phyloP scores from a whole-genome alignment of 1,139 yeast species.

The Zygoascus hellenicus region DNA sequence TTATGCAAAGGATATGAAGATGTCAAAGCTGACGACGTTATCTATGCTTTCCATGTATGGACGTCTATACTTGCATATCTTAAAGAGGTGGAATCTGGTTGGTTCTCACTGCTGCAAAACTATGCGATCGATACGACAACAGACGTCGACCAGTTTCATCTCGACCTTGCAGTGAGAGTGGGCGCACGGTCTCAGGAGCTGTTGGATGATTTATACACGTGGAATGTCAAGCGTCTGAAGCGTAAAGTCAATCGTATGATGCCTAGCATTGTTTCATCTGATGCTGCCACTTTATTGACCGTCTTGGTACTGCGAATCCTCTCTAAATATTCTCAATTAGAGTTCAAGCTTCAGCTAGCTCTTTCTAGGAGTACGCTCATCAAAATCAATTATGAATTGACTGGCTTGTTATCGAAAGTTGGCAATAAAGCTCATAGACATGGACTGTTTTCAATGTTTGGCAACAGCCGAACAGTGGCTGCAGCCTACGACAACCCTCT shows the following conservation, averaged over 20 bases:
- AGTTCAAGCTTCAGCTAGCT: slow-evolving; percentile 31
- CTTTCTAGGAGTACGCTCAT: slow-evolving; percentile 33
- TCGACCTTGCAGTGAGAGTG: slow-evolving; percentile 32
- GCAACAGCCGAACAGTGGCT: neutral
- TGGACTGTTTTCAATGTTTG: slow-evolving; percentile 7
- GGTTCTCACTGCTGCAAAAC: slow-evolving; percentile 26
- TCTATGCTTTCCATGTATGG: slow-evolving; percentile 28
- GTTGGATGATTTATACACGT: slow-evolving; percentile 27
- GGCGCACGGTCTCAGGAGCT: slow-evolving; percentile 27
- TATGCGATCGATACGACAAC: slow-evolving; percentile 10
- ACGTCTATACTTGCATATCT: slow-evolving; percentile 25
- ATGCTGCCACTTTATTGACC: slow-evolving; percentile 33
- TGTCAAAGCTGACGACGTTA: slow-evolving; percentile 27
- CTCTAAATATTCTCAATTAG: slow-evolving; percentile 27
- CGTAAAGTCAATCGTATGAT: slow-evolving; percentile 24
- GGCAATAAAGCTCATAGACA: neutral
- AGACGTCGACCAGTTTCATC: slow-evolving; percentile 30
- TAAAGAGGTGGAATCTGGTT: slow-evolving; percentile 30
- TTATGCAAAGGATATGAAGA: slow-evolving; percentile 25
- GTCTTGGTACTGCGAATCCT: slow-evolving; percentile 32
- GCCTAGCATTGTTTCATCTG: slow-evolving; percentile 22
- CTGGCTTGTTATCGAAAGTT: slow-evolving; percentile 23
- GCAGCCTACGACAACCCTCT: slow-evolving; percentile 18
- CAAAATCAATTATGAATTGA: slow-evolving; percentile 33
- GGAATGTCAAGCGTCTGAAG: slow-evolving; percentile 32